These are phyloP conservation scores for Dentipellis fragilis DNA, from an alignment of 768 basidiomycete species.

Conservation along the genomic window DNA sequence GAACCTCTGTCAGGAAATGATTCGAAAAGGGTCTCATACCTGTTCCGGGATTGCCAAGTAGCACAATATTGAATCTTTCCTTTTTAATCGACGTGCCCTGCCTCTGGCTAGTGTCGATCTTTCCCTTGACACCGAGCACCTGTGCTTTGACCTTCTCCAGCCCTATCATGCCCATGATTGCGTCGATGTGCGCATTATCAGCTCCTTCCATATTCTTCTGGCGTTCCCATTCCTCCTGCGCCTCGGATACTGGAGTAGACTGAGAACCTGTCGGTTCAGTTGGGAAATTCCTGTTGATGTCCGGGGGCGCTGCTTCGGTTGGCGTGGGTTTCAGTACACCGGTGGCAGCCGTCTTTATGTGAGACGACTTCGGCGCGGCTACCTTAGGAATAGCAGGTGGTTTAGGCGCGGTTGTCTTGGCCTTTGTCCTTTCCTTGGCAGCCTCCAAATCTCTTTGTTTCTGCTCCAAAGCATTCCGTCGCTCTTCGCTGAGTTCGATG, in stretches of 20 bases:
- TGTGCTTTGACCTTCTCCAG: constrained; percentile 55
- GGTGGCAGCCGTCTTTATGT: background rate
- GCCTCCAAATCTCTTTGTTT: constrained; percentile 37
- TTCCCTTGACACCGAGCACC: constrained; percentile 48
- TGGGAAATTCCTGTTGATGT: background rate
- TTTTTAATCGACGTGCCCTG: constrained; percentile 42
- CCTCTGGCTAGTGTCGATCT: constrained; percentile 43
- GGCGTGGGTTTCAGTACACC: background rate
- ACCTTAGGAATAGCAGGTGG: background rate
- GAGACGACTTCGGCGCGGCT: background rate
- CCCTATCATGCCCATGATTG: constrained; percentile 61
- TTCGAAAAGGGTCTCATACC: constrained; percentile 28
- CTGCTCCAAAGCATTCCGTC: constrained; percentile 26
- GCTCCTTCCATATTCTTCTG: constrained; percentile 48
- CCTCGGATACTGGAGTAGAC: constrained; percentile 1
- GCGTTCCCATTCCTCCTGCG: constrained; percentile 39
- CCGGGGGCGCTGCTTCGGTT: background rate
- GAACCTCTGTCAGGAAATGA: background rate
- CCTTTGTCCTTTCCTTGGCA: constrained; percentile 8
- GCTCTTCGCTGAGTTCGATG: constrained; percentile 25
- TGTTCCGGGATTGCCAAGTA: constrained; percentile 69
- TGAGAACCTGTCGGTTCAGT: background rate
- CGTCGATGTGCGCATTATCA: constrained; percentile 44
- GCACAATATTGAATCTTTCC: constrained; percentile 50
- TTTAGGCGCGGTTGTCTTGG: background rate